phyloP scores from a whole-genome alignment of 345 rosid species.

The Cardamine chenopodiifolia region DNA sequence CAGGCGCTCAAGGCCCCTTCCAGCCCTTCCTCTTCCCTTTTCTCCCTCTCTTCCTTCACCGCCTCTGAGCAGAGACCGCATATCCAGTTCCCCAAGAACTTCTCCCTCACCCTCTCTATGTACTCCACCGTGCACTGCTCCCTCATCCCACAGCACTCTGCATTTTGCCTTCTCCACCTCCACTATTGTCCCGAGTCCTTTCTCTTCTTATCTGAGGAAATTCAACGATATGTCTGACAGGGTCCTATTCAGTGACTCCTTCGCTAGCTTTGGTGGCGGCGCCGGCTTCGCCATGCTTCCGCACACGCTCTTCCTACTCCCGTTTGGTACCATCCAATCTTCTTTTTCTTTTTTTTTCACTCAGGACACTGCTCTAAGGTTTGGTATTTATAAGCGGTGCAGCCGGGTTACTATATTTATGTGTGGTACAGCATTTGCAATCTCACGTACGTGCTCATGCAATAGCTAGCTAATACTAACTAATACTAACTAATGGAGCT shows the following conservation, averaged over 20 bases:
- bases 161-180: slow-evolving; percentile 84
- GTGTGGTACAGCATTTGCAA: slow-evolving; percentile 38
- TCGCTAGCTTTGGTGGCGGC: slow-evolving; percentile 58
- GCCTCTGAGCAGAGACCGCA: slow-evolving; percentile 92
- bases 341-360: background rate
- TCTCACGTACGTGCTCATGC: slow-evolving; percentile 37
- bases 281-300: slow-evolving; percentile 59
- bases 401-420: slow-evolving; percentile 5
- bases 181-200: slow-evolving; percentile 55
- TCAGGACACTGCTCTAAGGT: background rate
- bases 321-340: slow-evolving; percentile 67
- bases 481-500: slow-evolving; percentile 36
- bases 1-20: slow-evolving; percentile 79
- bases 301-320: slow-evolving; percentile 43
- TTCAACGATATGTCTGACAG: slow-evolving; percentile 63
- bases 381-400: slow-evolving; percentile 30
- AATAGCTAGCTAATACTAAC: slow-evolving; percentile 33
- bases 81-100: slow-evolving; percentile 78
- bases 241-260: slow-evolving; percentile 59
- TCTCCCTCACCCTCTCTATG: slow-evolving; percentile 64
- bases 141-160: slow-evolving; percentile 88
- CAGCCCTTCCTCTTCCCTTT: slow-evolving; percentile 46
- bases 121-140: slow-evolving; percentile 89
- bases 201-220: slow-evolving; percentile 49
- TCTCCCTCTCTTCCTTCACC: slow-evolving; percentile 84